Base-by-base conservation (phyloP, 306 rosid species). In the Macrotyloma uniflorum region DNA sequence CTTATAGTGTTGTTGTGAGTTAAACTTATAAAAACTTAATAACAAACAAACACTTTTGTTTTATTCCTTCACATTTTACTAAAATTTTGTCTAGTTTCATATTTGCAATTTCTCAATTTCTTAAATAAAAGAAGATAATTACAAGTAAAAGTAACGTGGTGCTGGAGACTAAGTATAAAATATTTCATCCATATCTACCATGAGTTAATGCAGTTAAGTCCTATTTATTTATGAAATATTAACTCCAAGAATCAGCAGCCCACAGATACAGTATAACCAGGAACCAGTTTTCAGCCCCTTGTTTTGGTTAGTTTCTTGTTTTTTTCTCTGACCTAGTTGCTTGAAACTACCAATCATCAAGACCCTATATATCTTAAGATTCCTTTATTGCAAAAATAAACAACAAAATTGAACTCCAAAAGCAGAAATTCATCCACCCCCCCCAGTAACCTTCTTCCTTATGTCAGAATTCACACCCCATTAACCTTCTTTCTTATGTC, bases 291-390 rank as follows among this genome's bases (percentile, higher is more conserved):
- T 75, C 54, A 74, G 86, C 83, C 74, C 81, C 74, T 67, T 28
- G 86, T 83, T 83, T 83, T 83, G 72, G 73, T 50, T 73, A 57
- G 2, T 73, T 83, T 73, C 80, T 77, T 49, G 72, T n/a, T 73
- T 83, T 83, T 36, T 67, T 35, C 46, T 53, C 22, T 49, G 12
- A 38, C 62, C n/a, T 54, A 67, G n/a, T 67, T 55, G 15, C 26
- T 61, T 79, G 49, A 72, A 63, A 72, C 83, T 50, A 22, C 79
- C 32, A 16, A 18, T 42, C 63, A 8, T 50, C 36, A 54, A 15
- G 4, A 3, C 20, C 42, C 71, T 63, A 5, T 67, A 50, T 49
- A 35, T 38, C 28, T 53, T 3, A 13, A 14, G 0, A 40, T 72
- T 70, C 79, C 72, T 70, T 82, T 70, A 50, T 70, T 70, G 36